Percentiles rank a stretch among this genome's conserved stretches.
These are phyloP conservation scores for Candida ficus DNA, from an alignment of 805 yeast species.

Conservation along the genomic window DNA sequence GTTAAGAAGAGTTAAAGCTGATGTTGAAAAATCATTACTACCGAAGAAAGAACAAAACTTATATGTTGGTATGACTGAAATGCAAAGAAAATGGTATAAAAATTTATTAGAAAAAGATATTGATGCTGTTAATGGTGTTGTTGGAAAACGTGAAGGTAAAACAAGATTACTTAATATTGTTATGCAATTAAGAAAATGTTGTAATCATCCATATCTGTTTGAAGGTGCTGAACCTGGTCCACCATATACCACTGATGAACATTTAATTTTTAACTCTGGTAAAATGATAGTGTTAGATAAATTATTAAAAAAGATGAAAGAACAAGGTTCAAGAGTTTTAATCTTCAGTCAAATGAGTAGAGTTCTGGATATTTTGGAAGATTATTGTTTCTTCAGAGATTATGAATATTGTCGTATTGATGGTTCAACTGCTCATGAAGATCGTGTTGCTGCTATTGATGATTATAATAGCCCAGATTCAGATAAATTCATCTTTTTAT, in stretches of 20 bases:
- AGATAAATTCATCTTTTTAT: conserved; percentile 73
- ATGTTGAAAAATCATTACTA: conserved; percentile 83
- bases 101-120: conserved; percentile 86
- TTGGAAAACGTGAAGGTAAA: conserved; percentile 91
- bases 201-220: conserved; percentile 94
- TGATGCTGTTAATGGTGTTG: conserved; percentile 93
- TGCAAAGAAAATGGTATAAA: conserved; percentile 93
- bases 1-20: conserved; percentile 84
- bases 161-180: conserved; percentile 89
- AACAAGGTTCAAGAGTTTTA: conserved; percentile 81
- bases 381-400: conserved; percentile 80
- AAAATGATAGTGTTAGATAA: conserved; percentile 88
- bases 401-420: conserved; percentile 89
- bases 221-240: conserved; percentile 99
- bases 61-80: conserved; percentile 90
- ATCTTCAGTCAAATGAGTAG: conserved; percentile 95
- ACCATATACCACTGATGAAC: conserved; percentile 94
- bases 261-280: conserved; percentile 83
- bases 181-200: conserved; percentile 94
- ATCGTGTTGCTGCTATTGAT: conserved; percentile 87
- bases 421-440: conserved; percentile 91
- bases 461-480: conserved; percentile 82
- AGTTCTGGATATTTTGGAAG: conserved; percentile 83
- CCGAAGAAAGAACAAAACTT: conserved; percentile 90
- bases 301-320: conserved; percentile 62